Evolutionary conservation across 192 early-diverging fungal species (phyloP).

Genomic region (Globomyces pollinis-pini): DNA sequence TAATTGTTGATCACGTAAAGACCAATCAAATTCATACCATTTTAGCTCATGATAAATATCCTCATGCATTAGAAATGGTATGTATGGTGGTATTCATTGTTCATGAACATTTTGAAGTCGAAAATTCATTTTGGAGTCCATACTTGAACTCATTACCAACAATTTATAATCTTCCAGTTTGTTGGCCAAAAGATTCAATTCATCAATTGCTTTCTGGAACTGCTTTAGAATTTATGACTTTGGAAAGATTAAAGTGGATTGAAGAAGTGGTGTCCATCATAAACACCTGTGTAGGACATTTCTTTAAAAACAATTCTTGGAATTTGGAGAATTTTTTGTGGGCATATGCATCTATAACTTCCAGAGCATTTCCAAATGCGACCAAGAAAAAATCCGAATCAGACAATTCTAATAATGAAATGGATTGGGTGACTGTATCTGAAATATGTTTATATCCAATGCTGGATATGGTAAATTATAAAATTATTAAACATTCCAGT

Average conservation of each 20-base stretch:
- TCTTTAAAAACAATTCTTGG: neutral
- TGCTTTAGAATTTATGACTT: slow-evolving; percentile 24
- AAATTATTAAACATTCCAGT: neutral
- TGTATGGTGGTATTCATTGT: slow-evolving; percentile 30
- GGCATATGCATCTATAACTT: slow-evolving; percentile 37
- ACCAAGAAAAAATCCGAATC: slow-evolving; percentile 6
- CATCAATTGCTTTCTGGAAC: slow-evolving; percentile 22
- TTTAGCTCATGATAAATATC: slow-evolving; percentile 18
- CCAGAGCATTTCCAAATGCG: slow-evolving; percentile 34
- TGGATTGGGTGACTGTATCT: slow-evolving; percentile 7
- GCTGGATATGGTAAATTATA: slow-evolving; percentile 37
- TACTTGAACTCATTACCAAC: slow-evolving; percentile 34
- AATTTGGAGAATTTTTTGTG: slow-evolving; percentile 22
- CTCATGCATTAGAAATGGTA: slow-evolving; percentile 22
- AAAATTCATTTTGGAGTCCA: slow-evolving; percentile 27
- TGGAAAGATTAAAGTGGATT: slow-evolving; percentile 14
- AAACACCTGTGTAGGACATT: neutral
- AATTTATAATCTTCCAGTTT: slow-evolving; percentile 29
- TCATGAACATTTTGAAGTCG: slow-evolving; percentile 16
- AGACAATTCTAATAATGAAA: slow-evolving; percentile 4
- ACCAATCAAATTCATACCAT: slow-evolving; percentile 6
- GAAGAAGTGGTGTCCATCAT: slow-evolving; percentile 4
- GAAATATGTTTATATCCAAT: slow-evolving; percentile 44
- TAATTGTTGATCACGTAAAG: slow-evolving; percentile 8
- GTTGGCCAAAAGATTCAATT: slow-evolving; percentile 27